Base-by-base conservation (phyloP, 2,329 filamentous ascomycete genomes). In the Phoma sp. region DNA sequence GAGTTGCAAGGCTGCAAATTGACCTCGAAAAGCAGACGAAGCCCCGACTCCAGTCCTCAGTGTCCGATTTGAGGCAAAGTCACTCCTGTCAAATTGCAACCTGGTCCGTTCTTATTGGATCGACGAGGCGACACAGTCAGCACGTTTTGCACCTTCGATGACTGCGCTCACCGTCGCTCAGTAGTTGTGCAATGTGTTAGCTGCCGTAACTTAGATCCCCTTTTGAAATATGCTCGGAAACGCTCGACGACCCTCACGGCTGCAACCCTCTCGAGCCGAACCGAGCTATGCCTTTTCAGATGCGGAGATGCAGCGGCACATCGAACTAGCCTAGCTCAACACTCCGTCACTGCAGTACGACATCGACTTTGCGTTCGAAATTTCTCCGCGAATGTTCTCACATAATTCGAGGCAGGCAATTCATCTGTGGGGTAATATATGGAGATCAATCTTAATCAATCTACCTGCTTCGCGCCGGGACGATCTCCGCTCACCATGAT, bases 361-460 rank as follows among this genome's bases (percentile, higher is more conserved):
- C 37, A 42, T 42, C 18, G 23, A 24, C 32, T 32, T 46, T 11
- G 22, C 25, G 40, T 37, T 62, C 53, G 38, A n/a, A 62, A 55
- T 61, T 60, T 47, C 64, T 67, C 64, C 63, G 57, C 57, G 49
- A 54, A 46, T 36, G 14, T 58, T 58, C 25, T 24, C 23, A 36
- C 4, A 54, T 35, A 37, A 52, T 52, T 59, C 33, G 45, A 44
- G 14, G 24, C 18, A 32, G 30, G 39, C 39, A 4, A 25, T 33
- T 49, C 58, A 60, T 62, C 40, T 65, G 57, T 66, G 58, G 59
- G 50, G 55, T 56, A 62, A 58, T 55, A 36, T 55, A 59, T 35
- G 25, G 39, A 54, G 57, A 63, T 62, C 55, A 59, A 64, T 57
- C 24, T 61, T 62, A 64, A 67, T 70, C 63, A 70, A 60, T 64